Evolutionary conservation across 2,329 filamentous ascomycete genomes (phyloP).

Genomic region (Aspergillus candidus): DNA sequence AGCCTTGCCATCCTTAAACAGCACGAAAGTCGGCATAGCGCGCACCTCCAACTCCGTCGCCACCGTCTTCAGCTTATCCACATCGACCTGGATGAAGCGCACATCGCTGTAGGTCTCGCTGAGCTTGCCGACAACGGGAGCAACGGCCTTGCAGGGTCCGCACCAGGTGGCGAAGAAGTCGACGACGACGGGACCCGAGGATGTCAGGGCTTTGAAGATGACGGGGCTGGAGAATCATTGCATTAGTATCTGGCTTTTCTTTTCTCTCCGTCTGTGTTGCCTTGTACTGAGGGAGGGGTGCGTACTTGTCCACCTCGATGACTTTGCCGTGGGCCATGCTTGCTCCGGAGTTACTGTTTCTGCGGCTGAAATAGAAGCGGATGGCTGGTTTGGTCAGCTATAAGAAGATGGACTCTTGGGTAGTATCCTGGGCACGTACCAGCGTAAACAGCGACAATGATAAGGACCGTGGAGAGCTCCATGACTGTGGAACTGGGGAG

Average conservation of each 20-base stretch:
- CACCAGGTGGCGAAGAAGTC: conserved; percentile 54
- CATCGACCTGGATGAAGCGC: conserved; percentile 51
- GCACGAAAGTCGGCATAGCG: conserved; percentile 41
- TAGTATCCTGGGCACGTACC: too few relatives aligned
- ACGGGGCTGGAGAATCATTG: conserved; percentile 47
- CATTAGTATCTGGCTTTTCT: not conserved
- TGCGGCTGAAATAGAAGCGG: conserved; percentile 12
- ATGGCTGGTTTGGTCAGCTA: conserved; percentile 5
- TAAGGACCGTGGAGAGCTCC: not conserved
- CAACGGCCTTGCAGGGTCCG: conserved; percentile 52
- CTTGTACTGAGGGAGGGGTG: too few relatives aligned
- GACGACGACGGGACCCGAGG: conserved; percentile 47
- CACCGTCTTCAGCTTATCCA: conserved; percentile 47
- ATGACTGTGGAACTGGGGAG: not conserved
- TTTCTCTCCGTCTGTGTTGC: not conserved
- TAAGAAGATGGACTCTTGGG: too few relatives aligned
- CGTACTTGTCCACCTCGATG: conserved; percentile 32
- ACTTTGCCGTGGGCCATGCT: conserved; percentile 33
- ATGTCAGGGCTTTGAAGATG: conserved; percentile 50
- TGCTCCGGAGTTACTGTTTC: conserved; percentile 9
- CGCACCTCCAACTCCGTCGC: conserved; percentile 46
- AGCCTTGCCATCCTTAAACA: conserved; percentile 36
- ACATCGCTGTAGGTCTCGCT: conserved; percentile 47
- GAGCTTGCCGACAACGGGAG: conserved; percentile 47
- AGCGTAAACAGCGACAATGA: too few relatives aligned